Evolutionary conservation across 2,329 filamentous ascomycete species (phyloP), one percentile per base, ranked within the genome.

Genomic region (Alternaria sp.): DNA sequence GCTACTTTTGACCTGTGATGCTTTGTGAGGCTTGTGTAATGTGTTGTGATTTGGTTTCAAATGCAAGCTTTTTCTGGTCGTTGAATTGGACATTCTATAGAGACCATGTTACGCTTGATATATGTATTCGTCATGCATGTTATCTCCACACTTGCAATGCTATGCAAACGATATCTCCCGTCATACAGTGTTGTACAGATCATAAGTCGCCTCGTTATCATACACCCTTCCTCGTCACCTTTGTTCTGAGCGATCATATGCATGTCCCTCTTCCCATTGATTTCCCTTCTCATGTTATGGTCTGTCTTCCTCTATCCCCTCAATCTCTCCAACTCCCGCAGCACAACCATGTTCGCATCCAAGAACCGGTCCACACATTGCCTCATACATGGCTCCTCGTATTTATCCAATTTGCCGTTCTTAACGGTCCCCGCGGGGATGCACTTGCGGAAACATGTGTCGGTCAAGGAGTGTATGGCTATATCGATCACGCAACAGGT

Each of bases 301-400:
- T 8, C 5, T 6, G 8, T 12, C 34, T 28, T 7, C 22, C 42
- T 14, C 62, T 54, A 74, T 51, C 64, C 59, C 67, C 74, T 72
- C 69, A 91, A 80, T 63, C 79, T 86, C 78, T 95, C 89, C 73
- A 98, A 82, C 77, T 97, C 91, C 84, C 89, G 90, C 79, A 97
- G 83, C n/a, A 96, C 91, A 54, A 92, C 83, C 67, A 91, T 81
- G 81, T 94, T 95, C 64, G 93, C 87, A 80, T 99, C 95, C 82
- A 98, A 86, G 81, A 96, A 98, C 57, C 95, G 86, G 73, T 97
- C 92, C 57, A 98, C 93, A 75, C 95, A 99, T 83, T 97, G 97
- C 78, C 89, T 85, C 78, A 97, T 86, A 79, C 95, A 99, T 8
- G 84, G 81, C 82, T 95, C 90, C 82, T 99, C 95, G 63, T 81